Evolutionary conservation across 805 yeast genomes (phyloP), one percentile per base, ranked within the genome.

Genomic region (Candida alai): DNA sequence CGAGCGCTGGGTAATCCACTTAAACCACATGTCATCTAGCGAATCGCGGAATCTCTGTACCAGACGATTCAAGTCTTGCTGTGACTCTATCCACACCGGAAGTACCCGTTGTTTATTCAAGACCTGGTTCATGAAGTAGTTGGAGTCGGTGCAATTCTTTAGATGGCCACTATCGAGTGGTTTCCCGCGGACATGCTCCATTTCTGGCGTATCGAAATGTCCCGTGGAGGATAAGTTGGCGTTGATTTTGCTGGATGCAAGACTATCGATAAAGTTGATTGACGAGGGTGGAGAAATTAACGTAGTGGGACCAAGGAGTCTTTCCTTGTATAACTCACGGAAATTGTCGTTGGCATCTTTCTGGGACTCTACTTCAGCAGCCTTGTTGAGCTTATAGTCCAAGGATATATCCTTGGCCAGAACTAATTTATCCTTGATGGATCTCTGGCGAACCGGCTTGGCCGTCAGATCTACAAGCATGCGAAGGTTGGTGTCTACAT

Each of bases 31-130:
- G 2, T 47, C 35, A 25, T 63, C 70, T 19, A 80, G 35, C 22
- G 65, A 65, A 0, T 44, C 41, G 34, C 88, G 56, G 35, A 84
- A 76, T 0, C 48, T 48, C 2, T 47, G 51, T 6, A 83, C 65
- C 23, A 73, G 74, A 2, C 47, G 40, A 27, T 72, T 71, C 78
- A 89, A 64, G 80, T 94, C 19, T 76, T 85, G 30, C 51, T 86
- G 51, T 70, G 75, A 79, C 47, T 86, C 95, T 23, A 88, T 80
- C 96, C 96, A 88, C 0, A 95, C 95, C 0, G 96, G 95, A 8
- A 78, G 62, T 1, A 85, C 78, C 31, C 85, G 88, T 54, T 88
- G 96, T 27, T 75, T 72, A 41, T 71, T 74, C 37, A 88, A 58
- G 28, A 88, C 80, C 41, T 84, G 78, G 57, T 88, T 88, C 60